These are phyloP conservation scores for Eucalyptus microcorys DNA, from an alignment of 345 rosid genomes.

Conservation along the genomic window DNA sequence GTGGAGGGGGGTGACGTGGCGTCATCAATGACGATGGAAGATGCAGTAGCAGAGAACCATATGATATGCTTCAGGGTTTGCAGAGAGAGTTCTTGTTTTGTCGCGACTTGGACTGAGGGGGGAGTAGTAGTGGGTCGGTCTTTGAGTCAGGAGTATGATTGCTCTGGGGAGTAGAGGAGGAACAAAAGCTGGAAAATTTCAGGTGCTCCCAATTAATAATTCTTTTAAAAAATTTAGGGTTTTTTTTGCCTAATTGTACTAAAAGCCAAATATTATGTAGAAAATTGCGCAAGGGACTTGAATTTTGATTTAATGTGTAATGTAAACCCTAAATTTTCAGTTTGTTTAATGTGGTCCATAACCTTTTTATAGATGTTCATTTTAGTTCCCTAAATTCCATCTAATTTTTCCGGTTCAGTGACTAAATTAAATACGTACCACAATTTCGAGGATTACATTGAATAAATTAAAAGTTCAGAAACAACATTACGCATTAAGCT, in stretches of 20 bases:
- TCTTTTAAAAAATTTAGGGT: neutral
- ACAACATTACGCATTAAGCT: rapidly evolving
- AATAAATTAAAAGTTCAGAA: no score
- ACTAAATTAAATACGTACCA: no score
- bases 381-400: no score
- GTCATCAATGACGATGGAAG: neutral
- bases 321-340: no score
- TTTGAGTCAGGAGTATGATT: neutral
- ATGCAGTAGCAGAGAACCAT: neutral
- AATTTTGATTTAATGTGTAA: no score
- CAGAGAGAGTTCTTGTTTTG: neutral
- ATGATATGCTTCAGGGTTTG: neutral
- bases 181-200: neutral
- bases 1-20: neutral
- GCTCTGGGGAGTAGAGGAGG: neutral
- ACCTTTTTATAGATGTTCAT: neutral
- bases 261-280: neutral
- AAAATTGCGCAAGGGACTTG: rapidly evolving
- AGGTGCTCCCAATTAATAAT: neutral
- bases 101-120: neutral
- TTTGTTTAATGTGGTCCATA: neutral
- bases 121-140: neutral
- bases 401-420: rapidly evolving
- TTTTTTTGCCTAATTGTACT: neutral
- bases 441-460: rapidly evolving